Evolutionary conservation across 257 asterid genomes (phyloP).

Genomic region (Handroanthus guayacan): DNA sequence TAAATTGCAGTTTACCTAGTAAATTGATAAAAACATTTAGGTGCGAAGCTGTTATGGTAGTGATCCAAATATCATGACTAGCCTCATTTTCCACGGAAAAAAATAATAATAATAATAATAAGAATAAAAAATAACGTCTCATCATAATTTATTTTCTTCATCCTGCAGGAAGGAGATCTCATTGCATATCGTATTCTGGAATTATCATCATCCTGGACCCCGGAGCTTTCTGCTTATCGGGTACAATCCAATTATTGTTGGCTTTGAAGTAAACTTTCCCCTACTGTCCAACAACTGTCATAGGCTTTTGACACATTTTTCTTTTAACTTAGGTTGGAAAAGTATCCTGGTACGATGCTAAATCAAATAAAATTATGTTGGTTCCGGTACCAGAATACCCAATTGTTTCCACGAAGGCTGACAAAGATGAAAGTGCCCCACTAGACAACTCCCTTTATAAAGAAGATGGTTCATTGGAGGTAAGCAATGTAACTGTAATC

Average conservation of each 20-base stretch:
- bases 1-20: too few relatives aligned
- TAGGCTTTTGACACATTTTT: constrained; percentile 14
- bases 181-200: constrained; percentile 82
- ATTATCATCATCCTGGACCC: constrained; percentile 94
- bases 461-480: constrained; percentile 95
- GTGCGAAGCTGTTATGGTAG: too few relatives aligned
- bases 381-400: constrained; percentile 74
- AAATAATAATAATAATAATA: too few relatives aligned
- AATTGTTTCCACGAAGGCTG: constrained; percentile 47
- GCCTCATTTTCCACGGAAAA: too few relatives aligned
- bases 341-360: constrained; percentile 58
- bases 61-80: too few relatives aligned
- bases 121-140: background rate
- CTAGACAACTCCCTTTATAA: constrained; percentile 62
- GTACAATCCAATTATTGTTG: constrained; percentile 50
- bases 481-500: constrained; percentile 36
- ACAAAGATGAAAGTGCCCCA: constrained; percentile 53
- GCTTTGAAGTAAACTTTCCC: constrained; percentile 16
- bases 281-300: background rate
- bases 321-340: constrained; percentile 73
- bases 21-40: too few relatives aligned
- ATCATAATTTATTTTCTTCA: background rate
- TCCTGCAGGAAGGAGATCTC: constrained; percentile 82
- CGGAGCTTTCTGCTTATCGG: constrained; percentile 77
- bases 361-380: constrained; percentile 56